These are phyloP conservation scores for Heliamphora pulchella DNA, from an alignment of 179 eudicot genomes.

Conservation along the genomic window DNA sequence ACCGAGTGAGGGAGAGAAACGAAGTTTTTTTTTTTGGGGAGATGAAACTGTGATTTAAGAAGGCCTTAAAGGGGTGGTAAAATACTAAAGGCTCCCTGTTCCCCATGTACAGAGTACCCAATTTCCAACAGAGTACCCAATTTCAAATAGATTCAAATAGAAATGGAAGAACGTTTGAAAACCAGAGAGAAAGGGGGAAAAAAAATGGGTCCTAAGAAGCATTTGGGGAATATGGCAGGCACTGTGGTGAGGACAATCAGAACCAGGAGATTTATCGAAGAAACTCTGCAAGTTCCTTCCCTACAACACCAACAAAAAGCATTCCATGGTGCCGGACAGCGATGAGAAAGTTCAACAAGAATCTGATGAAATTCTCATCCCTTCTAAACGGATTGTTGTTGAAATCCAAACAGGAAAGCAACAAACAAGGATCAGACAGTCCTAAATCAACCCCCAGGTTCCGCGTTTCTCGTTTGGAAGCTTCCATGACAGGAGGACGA, in stretches of 20 bases:
- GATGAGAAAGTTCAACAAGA: not conserved
- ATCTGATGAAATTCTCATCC: conserved; percentile 13
- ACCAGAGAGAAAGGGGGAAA: not conserved
- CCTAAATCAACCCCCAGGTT: no score
- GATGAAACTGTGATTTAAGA: no score
- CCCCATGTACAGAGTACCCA: conserved; percentile 18
- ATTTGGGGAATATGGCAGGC: conserved; percentile 7
- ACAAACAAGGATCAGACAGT: not conserved
- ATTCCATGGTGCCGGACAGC: not conserved
- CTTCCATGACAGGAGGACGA: no score
- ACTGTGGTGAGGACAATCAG: conserved; percentile 19
- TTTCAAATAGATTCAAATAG: not conserved
- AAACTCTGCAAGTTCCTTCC: conserved; percentile 31
- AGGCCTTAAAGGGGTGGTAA: no score
- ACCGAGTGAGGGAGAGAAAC: no score
- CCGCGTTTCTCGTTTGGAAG: no score
- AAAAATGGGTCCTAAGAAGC: conserved; percentile 34
- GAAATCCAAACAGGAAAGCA: conserved; percentile 13
- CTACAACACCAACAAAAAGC: not conserved
- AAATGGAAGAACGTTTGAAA: not conserved
- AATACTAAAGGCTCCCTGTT: conserved; percentile 8
- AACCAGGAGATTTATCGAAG: conserved; percentile 27
- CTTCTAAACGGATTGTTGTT: conserved; percentile 13
- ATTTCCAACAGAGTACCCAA: not conserved
- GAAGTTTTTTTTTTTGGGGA: no score